These are phyloP conservation scores for Cystobasidiaceae sp. DNA, from an alignment of 1,284 basidiomycete genomes.

Conservation along the genomic window DNA sequence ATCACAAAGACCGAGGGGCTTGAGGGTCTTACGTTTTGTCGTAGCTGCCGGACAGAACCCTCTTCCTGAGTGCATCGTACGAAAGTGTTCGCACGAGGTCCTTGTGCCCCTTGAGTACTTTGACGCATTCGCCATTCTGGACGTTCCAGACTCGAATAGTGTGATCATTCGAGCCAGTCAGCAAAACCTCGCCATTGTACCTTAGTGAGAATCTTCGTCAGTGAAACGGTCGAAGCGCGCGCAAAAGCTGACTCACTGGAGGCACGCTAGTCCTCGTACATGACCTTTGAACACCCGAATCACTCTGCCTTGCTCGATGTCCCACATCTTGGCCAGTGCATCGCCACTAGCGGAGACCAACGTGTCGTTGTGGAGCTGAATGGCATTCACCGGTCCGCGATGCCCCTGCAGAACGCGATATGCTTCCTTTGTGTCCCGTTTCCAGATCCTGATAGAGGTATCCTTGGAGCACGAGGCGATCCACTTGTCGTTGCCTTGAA, in stretches of 20 bases:
- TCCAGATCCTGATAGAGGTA: slow-evolving; percentile 70
- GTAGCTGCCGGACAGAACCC: slow-evolving; percentile 61
- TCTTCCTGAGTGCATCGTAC: slow-evolving; percentile 62
- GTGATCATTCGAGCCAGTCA: slow-evolving; percentile 83
- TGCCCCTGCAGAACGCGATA: slow-evolving; percentile 68
- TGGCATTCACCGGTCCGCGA: slow-evolving; percentile 78
- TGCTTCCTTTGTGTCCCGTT: slow-evolving; percentile 59
- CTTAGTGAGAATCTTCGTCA: slow-evolving; percentile 5
- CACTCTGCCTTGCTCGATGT: slow-evolving; percentile 64
- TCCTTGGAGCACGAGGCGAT: slow-evolving; percentile 73
- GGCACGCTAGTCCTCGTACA: slow-evolving; percentile 78
- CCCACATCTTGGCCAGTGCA: slow-evolving; percentile 77
- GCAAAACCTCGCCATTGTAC: slow-evolving; percentile 63
- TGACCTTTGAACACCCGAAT: slow-evolving; percentile 73
- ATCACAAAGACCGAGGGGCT: slow-evolving; percentile 27
- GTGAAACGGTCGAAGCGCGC: not conserved
- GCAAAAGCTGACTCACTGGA: slow-evolving; percentile 74
- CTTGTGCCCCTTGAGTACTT: slow-evolving; percentile 70
- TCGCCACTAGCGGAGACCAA: slow-evolving; percentile 39
- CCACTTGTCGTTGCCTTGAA: slow-evolving; percentile 66
- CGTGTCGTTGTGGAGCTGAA: slow-evolving; percentile 52
- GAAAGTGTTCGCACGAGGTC: slow-evolving; percentile 73
- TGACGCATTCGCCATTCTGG: slow-evolving; percentile 63
- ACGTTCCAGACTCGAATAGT: slow-evolving; percentile 79
- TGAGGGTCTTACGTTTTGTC: slow-evolving; percentile 40